Base-by-base conservation (phyloP, 805 yeast species). In the Myxozyma neotropica region DNA sequence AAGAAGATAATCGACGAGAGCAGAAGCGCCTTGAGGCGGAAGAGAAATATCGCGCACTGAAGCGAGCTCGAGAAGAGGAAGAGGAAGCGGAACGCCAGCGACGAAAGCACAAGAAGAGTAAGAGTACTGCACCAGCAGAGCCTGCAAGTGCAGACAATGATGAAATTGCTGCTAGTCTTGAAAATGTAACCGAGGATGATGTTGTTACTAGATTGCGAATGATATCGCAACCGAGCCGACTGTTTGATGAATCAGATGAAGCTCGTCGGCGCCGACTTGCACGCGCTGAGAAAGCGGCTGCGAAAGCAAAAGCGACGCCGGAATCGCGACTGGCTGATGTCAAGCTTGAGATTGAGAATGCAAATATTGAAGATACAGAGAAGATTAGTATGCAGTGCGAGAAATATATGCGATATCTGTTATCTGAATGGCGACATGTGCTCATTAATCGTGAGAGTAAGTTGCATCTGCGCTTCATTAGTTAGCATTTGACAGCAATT, bases 371-470 rank as follows among this genome's bases (percentile, higher is more conserved):
- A 12, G 67, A 74, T 56, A 56, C 66, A 36, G 61, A 68, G 17
- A 73, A 75, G 59, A 71, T 81, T 21, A 56, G 67, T 29, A 45
- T 72, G 21, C 81, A 83, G 68, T 55, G 80, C 42, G 72, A 88
- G 57, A 77, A 75, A n/a, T 81, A 79, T 63, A 66, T 84, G 48
- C 80, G 78, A 59, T 66, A 71, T 12, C 54, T 85, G 12, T 58
- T 83, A n/a, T 57, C 61, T n/a, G 68, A 73, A 48, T 82, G 86
- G 81, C 75, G 77, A 53, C 44, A 57, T 0, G 52, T 74, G 5
- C 69, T 82, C 19, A 26, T 63, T 2, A 65, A 69, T 47, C 81
- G 85, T 62, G 64, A 62, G 40, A 68, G 55, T 49, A 54, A 24
- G 58, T n/a, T 27, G 8, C 13, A 15, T 33, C 12, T 7, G 21